Percentiles rank a stretch among this genome's conserved stretches.
Conservation (phyloP, 768 basidiomycete genomes). For the Russula earlei region DNA sequence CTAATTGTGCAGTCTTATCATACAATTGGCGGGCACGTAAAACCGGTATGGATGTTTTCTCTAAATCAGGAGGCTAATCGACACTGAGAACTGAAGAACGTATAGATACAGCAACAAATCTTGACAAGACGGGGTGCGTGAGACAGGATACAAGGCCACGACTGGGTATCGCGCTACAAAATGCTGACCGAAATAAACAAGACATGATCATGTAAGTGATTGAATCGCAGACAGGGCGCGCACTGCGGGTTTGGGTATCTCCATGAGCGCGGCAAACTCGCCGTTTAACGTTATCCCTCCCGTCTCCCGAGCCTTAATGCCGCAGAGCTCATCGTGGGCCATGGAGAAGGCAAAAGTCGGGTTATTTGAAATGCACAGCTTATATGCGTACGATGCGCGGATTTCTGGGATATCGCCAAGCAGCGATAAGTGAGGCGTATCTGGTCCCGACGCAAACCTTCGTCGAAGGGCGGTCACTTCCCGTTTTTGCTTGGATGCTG, state of each 20-base stretch:
- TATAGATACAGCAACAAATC: too few species aligned
- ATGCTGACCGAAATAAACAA: neutral
- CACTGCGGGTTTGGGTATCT: constrained; percentile 25
- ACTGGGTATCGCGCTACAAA: neutral
- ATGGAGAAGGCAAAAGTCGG: constrained; percentile 7
- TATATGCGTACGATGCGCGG: constrained; percentile 15
- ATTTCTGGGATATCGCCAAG: constrained; percentile 6
- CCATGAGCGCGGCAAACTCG: constrained; percentile 26
- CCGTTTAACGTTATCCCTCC: constrained; percentile 4
- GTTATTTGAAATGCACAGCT: neutral
- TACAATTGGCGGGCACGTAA: too few species aligned
- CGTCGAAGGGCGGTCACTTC: neutral
- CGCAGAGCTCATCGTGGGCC: constrained; percentile 8
- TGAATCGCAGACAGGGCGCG: constrained; percentile 9
- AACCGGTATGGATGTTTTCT: too few species aligned
- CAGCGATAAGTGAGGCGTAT: constrained; percentile 4
- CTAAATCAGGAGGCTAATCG: too few species aligned
- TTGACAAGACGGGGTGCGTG: too few species aligned
- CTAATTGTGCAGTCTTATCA: too few species aligned
- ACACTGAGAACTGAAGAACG: too few species aligned
- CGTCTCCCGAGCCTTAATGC: constrained; percentile 13
- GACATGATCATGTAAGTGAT: neutral
- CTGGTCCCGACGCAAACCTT: constrained; percentile 4
- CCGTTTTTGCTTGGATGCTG: neutral
- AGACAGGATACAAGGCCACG: neutral